A percentile compares a stretch with the other conserved stretches of the same genome.
Conservation (phyloP, 331 rosid species). For the Malus hybrid region DNA sequence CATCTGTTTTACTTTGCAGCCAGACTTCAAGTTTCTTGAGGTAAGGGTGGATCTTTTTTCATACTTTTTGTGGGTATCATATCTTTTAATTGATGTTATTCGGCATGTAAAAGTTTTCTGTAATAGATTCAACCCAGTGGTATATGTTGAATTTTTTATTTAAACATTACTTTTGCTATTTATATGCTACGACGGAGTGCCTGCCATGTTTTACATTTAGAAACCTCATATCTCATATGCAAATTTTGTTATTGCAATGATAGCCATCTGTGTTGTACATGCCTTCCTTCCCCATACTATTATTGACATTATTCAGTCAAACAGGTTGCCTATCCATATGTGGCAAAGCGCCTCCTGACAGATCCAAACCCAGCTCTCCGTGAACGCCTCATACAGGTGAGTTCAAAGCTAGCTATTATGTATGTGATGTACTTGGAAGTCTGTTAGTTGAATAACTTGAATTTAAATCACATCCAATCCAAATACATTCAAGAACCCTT, state of each 20-base stretch:
- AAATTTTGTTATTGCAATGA: constrained; percentile 9
- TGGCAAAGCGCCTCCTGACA: constrained; percentile 90
- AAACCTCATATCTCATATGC: background rate
- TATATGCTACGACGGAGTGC: background rate
- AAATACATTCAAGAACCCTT: background rate
- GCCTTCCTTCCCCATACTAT: constrained; percentile 13
- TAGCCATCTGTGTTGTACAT: constrained; percentile 10
- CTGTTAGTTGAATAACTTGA: background rate
- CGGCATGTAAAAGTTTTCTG: background rate
- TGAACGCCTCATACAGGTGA: constrained; percentile 90
- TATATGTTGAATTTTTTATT: background rate
- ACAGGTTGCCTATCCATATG: constrained; percentile 97
- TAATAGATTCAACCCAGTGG: background rate
- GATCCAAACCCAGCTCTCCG: constrained; percentile 98
- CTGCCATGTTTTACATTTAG: background rate
- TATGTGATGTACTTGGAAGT: background rate
- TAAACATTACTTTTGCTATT: too few relatives aligned
- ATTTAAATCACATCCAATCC: background rate
- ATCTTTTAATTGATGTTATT: background rate
- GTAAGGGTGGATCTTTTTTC: constrained; percentile 27
- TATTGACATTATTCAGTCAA: constrained; percentile 19
- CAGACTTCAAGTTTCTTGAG: constrained; percentile 96
- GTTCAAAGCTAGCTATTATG: constrained; percentile 20
- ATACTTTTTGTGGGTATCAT: background rate
- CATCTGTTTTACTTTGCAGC: constrained; percentile 87